Evolutionary conservation across 345 rosid species (phyloP).

Genomic region (Mallotus nudiflorus): DNA sequence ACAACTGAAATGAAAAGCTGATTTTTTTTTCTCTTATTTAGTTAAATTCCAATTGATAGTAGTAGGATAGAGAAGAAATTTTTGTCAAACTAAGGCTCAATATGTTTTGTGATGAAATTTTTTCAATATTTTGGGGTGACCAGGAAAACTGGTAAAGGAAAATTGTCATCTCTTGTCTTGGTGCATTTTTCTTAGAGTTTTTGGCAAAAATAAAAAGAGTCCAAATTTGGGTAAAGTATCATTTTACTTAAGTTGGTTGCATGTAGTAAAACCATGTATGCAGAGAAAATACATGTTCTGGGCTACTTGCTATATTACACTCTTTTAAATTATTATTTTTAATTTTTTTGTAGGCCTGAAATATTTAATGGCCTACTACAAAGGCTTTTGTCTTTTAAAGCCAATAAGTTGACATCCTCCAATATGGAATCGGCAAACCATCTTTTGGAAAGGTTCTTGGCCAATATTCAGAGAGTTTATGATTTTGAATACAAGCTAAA

Average conservation of each 20-base stretch:
- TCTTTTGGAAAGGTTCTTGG: slow-evolving; percentile 36
- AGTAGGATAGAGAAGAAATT: background rate
- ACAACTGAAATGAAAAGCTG: background rate
- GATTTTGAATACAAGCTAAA: slow-evolving; percentile 40
- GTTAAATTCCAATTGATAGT: background rate
- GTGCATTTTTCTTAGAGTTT: too few species aligned
- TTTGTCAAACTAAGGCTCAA: too few species aligned
- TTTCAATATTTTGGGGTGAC: too few species aligned
- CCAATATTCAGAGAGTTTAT: slow-evolving; percentile 36
- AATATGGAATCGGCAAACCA: slow-evolving; percentile 34
- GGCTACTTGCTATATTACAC: background rate
- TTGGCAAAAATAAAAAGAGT: too few species aligned
- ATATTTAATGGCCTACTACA: slow-evolving; percentile 48
- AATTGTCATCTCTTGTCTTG: too few species aligned
- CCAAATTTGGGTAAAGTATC: background rate
- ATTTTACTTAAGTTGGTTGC: slow-evolving; percentile 4
- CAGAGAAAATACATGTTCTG: background rate
- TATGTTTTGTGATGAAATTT: too few species aligned
- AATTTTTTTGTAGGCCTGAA: slow-evolving; percentile 43
- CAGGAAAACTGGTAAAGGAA: too few species aligned
- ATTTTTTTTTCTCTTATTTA: background rate
- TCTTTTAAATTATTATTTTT: slow-evolving; percentile 4
- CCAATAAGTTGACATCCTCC: slow-evolving; percentile 34
- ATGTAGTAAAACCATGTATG: background rate
- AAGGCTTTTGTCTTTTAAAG: slow-evolving; percentile 45